These are phyloP conservation scores for Colletotrichum sp. DNA, from an alignment of 2,329 filamentous ascomycete genomes.

Conservation along the genomic window DNA sequence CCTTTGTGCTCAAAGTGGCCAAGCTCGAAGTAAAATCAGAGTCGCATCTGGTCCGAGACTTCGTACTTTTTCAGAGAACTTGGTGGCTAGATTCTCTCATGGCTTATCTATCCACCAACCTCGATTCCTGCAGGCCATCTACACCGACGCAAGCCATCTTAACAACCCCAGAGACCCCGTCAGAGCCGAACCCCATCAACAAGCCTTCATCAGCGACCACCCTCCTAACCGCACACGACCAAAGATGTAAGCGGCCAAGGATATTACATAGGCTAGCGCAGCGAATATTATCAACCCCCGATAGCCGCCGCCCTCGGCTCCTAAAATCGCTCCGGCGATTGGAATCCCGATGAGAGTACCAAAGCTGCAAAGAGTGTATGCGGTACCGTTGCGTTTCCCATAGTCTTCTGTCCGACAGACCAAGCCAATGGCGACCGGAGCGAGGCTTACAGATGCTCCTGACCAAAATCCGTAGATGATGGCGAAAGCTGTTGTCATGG, in stretches of 20 bases:
- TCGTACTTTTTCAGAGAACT: not conserved
- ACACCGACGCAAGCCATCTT: not conserved
- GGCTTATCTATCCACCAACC: not conserved
- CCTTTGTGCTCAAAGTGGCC: not conserved
- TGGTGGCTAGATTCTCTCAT: not conserved
- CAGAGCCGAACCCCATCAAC: not conserved
- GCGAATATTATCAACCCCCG: not conserved
- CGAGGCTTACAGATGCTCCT: conserved; percentile 73
- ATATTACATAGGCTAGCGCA: not conserved
- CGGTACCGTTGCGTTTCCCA: not conserved
- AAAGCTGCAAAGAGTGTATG: not conserved
- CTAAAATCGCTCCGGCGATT: not conserved
- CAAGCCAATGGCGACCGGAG: conserved; percentile 74
- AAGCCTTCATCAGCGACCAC: not conserved
- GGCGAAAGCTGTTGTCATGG: conserved; percentile 63
- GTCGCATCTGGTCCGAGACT: not conserved
- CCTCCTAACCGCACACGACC: not conserved
- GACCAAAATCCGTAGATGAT: conserved; percentile 73
- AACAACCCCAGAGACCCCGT: not conserved
- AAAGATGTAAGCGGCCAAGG: not conserved
- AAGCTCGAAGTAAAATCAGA: not conserved
- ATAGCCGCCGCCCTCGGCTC: not conserved
- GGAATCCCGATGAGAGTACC: not conserved
- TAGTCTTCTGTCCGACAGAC: conserved; percentile 50
- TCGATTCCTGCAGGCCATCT: not conserved